Base-by-base conservation (phyloP, 2,329 filamentous ascomycete species). In the Penicillium fuscoglaucum region DNA sequence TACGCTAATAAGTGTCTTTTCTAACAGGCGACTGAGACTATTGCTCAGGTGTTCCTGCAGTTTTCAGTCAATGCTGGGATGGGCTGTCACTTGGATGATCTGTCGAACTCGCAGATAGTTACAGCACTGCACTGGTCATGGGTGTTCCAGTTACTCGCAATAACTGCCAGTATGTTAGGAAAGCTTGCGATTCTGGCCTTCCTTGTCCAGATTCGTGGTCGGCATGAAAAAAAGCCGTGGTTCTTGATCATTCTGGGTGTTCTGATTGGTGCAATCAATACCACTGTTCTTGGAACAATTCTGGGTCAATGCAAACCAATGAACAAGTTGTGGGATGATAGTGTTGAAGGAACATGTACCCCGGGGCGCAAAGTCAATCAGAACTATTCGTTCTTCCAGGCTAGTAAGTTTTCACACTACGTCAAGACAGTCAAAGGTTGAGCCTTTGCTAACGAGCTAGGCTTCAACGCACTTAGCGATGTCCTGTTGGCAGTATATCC, bases 161-260 rank as follows among this genome's bases (percentile, higher is more conserved):
- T 67, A n/a, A 54, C 61, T 17, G 60, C 67, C 2, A 65, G 61
- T 43, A 60, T 60, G 40, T 45, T 62, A 9, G 64, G 65, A 24
- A 71, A 68, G 48, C 54, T 63, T 41, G 65, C 67, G 33, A 64
- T 69, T 51, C 58, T 70, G 29, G 60, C 62, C 21, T 68, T 69
- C 29, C 52, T 69, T 24, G 21, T 68, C 6, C 63, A 64, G 41
- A 61, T 69, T 29, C 67, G 67, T 48, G 64, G 63, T 24, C 57
- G 61, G 4, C 58, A 67, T 35, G 55, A 55, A 24, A 61, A 31
- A 19, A 67, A 66, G 47, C 59, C 61, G 15, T 64, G 55, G 52
- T 29, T 65, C 7, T 48, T 67, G 43, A 62, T 66, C 21, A 50
- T 62, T 29, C 60, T 68, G 26, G 66, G 58, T 15, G 37, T 61